A percentile compares a stretch with the other conserved stretches of the same genome.
These are phyloP conservation scores for Paramecium sexaurelia DNA, from an alignment of 73 alveolate genomes.

Conservation along the genomic window DNA sequence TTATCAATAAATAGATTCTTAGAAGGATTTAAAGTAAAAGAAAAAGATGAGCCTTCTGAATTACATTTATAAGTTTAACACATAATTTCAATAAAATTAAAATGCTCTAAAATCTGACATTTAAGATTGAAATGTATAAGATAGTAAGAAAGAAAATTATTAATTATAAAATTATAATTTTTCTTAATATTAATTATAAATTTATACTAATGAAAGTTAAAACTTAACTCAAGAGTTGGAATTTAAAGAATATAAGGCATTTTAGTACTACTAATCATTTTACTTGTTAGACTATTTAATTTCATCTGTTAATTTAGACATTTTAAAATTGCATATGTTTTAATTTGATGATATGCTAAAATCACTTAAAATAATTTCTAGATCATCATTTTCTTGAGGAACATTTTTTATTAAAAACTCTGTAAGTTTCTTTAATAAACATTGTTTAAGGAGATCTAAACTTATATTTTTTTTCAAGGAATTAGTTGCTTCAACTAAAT, in stretches of 20 bases:
- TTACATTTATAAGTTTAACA: too few relatives aligned
- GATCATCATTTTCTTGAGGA: neutral
- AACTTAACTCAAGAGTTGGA: neutral
- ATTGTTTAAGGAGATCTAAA: neutral
- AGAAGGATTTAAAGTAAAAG: neutral
- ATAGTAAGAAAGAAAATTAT: too few relatives aligned
- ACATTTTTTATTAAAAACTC: neutral
- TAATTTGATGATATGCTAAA: neutral
- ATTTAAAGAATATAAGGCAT: neutral
- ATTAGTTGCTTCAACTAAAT: neutral
- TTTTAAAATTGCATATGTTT: neutral
- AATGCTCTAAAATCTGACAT: too few relatives aligned
- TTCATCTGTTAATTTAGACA: neutral
- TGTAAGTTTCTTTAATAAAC: neutral
- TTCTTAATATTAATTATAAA: neutral
- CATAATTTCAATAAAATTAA: too few relatives aligned
- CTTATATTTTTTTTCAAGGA: neutral
- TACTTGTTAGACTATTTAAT: neutral
- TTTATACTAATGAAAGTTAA: too few relatives aligned
- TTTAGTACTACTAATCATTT: neutral
- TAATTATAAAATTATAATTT: neutral
- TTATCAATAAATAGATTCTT: neutral
- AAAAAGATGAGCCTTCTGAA: too few relatives aligned
- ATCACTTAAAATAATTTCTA: constrained; percentile 32
- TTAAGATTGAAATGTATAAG: too few relatives aligned